Base-by-base conservation (phyloP, 306 rosid genomes). In the Benincasa hispida region DNA sequence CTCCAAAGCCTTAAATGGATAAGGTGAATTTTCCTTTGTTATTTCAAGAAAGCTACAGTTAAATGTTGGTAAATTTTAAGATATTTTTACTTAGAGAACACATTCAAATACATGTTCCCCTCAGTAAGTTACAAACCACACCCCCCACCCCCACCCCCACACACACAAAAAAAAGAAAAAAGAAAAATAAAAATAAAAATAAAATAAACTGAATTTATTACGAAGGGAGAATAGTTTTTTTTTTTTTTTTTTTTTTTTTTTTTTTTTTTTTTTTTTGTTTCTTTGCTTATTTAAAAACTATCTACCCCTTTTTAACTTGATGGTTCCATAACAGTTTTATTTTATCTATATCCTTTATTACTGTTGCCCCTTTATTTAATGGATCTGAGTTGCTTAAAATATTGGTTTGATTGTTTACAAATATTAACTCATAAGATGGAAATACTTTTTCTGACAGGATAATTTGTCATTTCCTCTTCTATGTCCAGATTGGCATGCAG, bases 401-500 rank as follows among this genome's bases (percentile, higher is more conserved):
- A 48, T 21, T 47, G 60, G 50, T 48, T 45, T 77, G 62, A 35
- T 32, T 54, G 8, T 22, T 77, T 48, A 6, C 25, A 28, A 19
- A 61, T 32, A 41, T 65, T 28, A n/a, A 77, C 55, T 59, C 75
- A 77, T 45, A 6, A 47, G 35, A 50, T 61, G 54, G 22, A 11
- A 77, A 53, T 48, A 61, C 18, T 56, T 65, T 50, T 81, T 55
- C 24, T 57, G 39, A 57, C 93, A 93, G 97, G 97, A 93, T 77
- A 93, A 93, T 86, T 89, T 93, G 75, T 84, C 89, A 75, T 91
- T 93, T 90, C 97, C 98, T 21, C 89, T 93, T 69, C 66, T 91
- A 77, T 87, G 92, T 87, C 89, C 87, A 35, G 98, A 93, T 50
- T 93, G 98, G 98, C 91, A 88, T 83, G 89, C 88, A 37, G 98